phyloP scores from a whole-genome alignment of 495 filamentous ascomycete genomes.

The Aspergillus cavernicola region DNA sequence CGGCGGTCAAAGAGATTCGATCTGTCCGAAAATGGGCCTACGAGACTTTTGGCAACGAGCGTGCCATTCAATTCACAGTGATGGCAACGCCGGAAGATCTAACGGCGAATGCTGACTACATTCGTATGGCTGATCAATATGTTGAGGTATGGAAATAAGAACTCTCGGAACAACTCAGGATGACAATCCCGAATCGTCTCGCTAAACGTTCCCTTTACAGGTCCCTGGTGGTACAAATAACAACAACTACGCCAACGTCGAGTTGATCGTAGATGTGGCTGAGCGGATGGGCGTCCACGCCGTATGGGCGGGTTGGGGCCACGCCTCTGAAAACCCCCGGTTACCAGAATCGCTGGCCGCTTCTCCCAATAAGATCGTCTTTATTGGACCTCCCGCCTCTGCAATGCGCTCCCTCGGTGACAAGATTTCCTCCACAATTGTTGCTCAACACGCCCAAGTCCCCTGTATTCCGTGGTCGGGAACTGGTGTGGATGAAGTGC shows the following conservation, averaged over 20 bases:
- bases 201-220: slow-evolving; percentile 2
- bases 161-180: no score
- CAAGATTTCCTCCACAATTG: slow-evolving; percentile 99
- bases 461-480: slow-evolving; percentile 99
- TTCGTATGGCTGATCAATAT: slow-evolving; percentile 98
- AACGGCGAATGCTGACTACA: slow-evolving; percentile 96
- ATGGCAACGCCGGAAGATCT: slow-evolving; percentile 99
- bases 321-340: slow-evolving; percentile 98
- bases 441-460: slow-evolving; percentile 94
- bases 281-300: slow-evolving; percentile 98
- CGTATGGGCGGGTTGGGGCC: slow-evolving; percentile 99
- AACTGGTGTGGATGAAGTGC: slow-evolving; percentile 79
- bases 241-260: slow-evolving; percentile 99
- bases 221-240: slow-evolving; percentile 99
- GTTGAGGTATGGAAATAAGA: slow-evolving; percentile 66
- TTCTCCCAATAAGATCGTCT: slow-evolving; percentile 96
- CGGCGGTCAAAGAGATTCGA: slow-evolving; percentile 97
- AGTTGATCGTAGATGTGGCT: slow-evolving; percentile 98
- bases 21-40: slow-evolving; percentile 99
- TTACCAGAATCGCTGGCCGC: slow-evolving; percentile 92
- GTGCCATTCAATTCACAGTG: slow-evolving; percentile 97
- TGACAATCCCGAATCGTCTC: no score
- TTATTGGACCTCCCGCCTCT: slow-evolving; percentile 95
- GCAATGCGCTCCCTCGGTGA: slow-evolving; percentile 98
- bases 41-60: slow-evolving; percentile 97